These are phyloP conservation scores for Malus hybrid DNA, from an alignment of 331 rosid species.

Conservation along the genomic window DNA sequence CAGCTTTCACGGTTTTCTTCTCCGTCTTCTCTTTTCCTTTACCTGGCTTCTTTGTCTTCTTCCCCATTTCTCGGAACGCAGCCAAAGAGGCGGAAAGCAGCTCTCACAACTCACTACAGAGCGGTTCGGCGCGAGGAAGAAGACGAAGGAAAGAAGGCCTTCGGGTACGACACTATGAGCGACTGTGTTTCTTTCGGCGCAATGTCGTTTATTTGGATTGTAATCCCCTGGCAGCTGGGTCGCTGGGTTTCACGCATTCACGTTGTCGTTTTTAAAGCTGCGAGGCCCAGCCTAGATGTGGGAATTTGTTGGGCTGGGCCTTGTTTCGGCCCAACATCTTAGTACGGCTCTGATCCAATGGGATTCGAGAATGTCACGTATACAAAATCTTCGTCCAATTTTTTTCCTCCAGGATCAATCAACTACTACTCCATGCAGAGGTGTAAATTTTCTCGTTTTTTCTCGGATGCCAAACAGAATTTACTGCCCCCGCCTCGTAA, in stretches of 20 bases:
- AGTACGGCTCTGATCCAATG: too few relatives aligned
- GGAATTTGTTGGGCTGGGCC: not conserved
- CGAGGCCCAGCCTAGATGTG: not conserved
- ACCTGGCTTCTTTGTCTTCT: slow-evolving; percentile 88
- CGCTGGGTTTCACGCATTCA: not conserved
- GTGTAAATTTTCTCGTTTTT: not conserved
- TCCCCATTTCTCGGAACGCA: slow-evolving; percentile 50
- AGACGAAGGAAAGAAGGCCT: not conserved
- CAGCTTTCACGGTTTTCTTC: slow-evolving; percentile 78
- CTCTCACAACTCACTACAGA: not conserved
- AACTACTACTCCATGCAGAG: not conserved
- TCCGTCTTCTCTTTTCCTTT: slow-evolving; percentile 96
- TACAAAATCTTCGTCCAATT: too few relatives aligned
- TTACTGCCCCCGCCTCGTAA: not conserved
- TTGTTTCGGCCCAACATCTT: not conserved
- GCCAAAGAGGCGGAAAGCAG: slow-evolving; percentile 1
- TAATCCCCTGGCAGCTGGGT: not conserved
- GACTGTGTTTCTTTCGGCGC: not conserved
- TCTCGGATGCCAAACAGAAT: not conserved
- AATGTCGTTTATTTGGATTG: not conserved
- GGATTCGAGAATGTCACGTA: not conserved
- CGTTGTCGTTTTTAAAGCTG: not conserved
- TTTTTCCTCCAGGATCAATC: not conserved
- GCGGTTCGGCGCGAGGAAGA: not conserved
- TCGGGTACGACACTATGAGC: not conserved